Conservation (phyloP, 257 asterid species). For the Cinchona pubescens region DNA sequence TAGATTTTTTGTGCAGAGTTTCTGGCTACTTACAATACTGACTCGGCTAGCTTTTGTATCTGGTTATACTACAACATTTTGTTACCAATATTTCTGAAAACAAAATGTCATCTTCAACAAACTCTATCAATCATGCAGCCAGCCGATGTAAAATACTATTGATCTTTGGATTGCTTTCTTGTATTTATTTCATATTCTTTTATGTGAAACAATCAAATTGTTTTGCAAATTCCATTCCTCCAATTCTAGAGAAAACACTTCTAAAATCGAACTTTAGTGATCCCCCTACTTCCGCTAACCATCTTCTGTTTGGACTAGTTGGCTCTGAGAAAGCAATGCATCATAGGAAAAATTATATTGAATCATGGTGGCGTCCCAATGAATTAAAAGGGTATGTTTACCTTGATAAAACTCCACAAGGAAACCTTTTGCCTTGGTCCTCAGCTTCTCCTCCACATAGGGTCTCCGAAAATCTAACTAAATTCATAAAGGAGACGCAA, state of each 20-base stretch:
- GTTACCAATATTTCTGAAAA: too few species aligned
- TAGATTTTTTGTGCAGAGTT: too few species aligned
- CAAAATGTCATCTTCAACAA: neutral
- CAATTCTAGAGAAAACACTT: neutral
- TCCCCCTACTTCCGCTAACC: constrained; percentile 35
- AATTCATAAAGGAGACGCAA: constrained; percentile 21
- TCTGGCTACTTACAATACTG: too few species aligned
- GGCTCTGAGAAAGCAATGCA: constrained; percentile 54
- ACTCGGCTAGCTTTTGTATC: too few species aligned
- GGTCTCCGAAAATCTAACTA: constrained; percentile 38
- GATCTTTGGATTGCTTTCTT: neutral
- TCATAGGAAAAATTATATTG: constrained; percentile 39
- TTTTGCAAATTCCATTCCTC: neutral
- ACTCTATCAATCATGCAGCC: neutral
- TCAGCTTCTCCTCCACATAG: constrained; percentile 47
- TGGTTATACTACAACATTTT: too few species aligned
- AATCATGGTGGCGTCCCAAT: constrained; percentile 78
- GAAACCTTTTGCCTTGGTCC: constrained; percentile 56
- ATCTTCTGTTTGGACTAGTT: constrained; percentile 51
- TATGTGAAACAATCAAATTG: neutral
- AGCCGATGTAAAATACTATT: neutral
- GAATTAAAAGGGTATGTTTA: constrained; percentile 42
- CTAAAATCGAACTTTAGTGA: neutral
- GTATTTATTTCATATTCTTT: neutral
- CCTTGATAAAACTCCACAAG: constrained; percentile 43